phyloP scores from a whole-genome alignment of 2,329 filamentous ascomycete species.

The Raffaelea albimanens region DNA sequence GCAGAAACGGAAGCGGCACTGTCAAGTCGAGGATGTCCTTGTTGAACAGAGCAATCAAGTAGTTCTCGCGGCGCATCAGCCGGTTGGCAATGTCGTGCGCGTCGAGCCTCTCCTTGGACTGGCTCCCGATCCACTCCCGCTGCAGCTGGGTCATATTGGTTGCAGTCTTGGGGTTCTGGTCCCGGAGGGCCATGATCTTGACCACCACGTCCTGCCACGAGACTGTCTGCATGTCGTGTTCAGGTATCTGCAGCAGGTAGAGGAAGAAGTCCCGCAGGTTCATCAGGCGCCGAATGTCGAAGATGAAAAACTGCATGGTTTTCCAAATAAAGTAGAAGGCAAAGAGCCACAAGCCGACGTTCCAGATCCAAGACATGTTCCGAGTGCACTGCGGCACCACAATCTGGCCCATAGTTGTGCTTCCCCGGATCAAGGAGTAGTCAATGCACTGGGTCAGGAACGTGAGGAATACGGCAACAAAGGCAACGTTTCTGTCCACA shows the following conservation, averaged over 20 bases:
- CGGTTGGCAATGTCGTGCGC: constrained; percentile 96
- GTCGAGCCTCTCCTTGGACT: constrained; percentile 89
- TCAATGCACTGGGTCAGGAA: constrained; percentile 82
- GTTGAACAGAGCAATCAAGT: constrained; percentile 93
- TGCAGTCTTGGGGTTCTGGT: constrained; percentile 76
- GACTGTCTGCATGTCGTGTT: constrained; percentile 82
- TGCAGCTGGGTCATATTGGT: constrained; percentile 42
- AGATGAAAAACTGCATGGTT: constrained; percentile 59
- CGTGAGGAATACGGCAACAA: constrained; percentile 73
- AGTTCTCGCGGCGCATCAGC: constrained; percentile 94
- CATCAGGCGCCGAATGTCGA: constrained; percentile 60
- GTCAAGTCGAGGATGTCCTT: constrained; percentile 88
- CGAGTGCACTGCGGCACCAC: constrained; percentile 65
- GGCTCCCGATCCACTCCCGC: constrained; percentile 59
- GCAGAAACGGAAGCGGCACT: constrained; percentile 74
- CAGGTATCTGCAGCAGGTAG: constrained; percentile 71
- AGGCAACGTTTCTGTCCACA: constrained; percentile 58
- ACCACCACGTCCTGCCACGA: constrained; percentile 89
- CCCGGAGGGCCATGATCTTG: constrained; percentile 72
- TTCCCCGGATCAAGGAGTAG: constrained; percentile 64
- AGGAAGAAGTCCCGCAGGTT: constrained; percentile 81
- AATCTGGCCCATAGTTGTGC: constrained; percentile 43
- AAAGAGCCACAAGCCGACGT: constrained; percentile 73
- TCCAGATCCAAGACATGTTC: constrained; percentile 67
- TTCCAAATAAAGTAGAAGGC: constrained; percentile 80